Percentiles rank a stretch among this genome's conserved stretches.
Evolutionary conservation across 805 yeast species (phyloP).

Genomic region (Komagataella mondaviorum): DNA sequence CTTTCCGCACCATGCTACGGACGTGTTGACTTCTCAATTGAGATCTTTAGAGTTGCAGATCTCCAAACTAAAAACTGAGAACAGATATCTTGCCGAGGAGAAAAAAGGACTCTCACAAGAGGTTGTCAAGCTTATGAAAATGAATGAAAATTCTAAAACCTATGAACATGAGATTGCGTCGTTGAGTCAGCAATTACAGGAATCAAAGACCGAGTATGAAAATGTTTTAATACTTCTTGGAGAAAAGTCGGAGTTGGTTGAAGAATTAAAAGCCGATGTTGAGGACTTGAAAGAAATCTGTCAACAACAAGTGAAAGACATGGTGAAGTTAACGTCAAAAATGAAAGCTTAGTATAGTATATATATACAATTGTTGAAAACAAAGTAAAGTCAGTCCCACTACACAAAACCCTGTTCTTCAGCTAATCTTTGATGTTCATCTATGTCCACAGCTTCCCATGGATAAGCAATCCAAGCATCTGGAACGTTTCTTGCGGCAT

Average conservation of each 20-base stretch:
- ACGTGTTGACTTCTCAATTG: conserved; percentile 30
- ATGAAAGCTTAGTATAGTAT: conserved; percentile 3
- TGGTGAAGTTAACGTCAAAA: conserved; percentile 47
- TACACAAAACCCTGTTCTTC: conserved; percentile 36
- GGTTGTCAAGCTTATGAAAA: conserved; percentile 42
- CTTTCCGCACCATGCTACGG: conserved; percentile 28
- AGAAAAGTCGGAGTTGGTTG: conserved; percentile 76
- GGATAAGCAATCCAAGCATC: conserved; percentile 86
- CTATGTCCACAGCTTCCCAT: conserved; percentile 80
- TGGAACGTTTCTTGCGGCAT: conserved; percentile 62
- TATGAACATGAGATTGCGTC: conserved; percentile 15
- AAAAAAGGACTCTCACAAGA: conserved; percentile 61
- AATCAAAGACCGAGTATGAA: conserved; percentile 24
- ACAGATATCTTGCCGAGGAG: conserved; percentile 35
- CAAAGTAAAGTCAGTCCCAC: neutral
- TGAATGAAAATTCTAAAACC: conserved; percentile 23
- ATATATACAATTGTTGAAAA: neutral
- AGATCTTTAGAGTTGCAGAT: conserved; percentile 74
- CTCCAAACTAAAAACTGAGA: conserved; percentile 48
- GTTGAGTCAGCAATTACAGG: conserved; percentile 21
- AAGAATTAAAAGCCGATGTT: conserved; percentile 81
- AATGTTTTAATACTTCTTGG: conserved; percentile 64
- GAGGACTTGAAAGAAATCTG: conserved; percentile 78
- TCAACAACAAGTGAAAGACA: conserved; percentile 73
- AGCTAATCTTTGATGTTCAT: conserved; percentile 56